A percentile compares a stretch with the other conserved stretches of the same genome.
Conservation (phyloP, 208 protist genomes). For the Trichomonas tenax region DNA sequence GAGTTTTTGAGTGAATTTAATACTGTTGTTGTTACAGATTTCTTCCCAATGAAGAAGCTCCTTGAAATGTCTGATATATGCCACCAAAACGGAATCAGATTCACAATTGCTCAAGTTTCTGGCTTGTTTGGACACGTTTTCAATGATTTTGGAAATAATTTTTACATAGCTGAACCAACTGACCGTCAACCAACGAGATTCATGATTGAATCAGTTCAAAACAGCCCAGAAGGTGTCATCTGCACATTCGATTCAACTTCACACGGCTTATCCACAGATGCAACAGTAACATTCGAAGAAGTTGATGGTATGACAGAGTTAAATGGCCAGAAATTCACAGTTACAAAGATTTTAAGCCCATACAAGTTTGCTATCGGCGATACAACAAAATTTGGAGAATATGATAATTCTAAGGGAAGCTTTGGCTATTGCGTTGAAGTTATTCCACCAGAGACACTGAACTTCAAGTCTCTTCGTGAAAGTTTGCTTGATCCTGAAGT, state of each 20-base stretch:
- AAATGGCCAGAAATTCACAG: slow-evolving; percentile 37
- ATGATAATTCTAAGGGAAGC: background rate
- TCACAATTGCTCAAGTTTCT: slow-evolving; percentile 30
- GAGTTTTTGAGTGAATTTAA: background rate
- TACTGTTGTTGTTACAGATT: background rate
- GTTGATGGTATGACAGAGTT: slow-evolving; percentile 58
- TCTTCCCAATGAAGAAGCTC: background rate
- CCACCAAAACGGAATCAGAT: slow-evolving; percentile 26
- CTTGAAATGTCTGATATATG: slow-evolving; percentile 35
- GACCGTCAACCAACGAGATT: slow-evolving; percentile 29
- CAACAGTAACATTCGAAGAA: slow-evolving; percentile 59
- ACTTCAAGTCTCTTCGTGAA: background rate
- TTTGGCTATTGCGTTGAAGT: background rate
- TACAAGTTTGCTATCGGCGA: slow-evolving; percentile 39
- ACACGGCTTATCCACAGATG: slow-evolving; percentile 54
- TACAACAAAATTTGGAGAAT: slow-evolving; percentile 25
- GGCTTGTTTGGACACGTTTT: slow-evolving; percentile 44
- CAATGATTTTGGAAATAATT: slow-evolving; percentile 40
- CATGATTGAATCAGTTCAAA: slow-evolving; percentile 30
- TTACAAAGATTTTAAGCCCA: slow-evolving; percentile 26
- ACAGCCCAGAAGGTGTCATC: slow-evolving; percentile 44
- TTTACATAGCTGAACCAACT: slow-evolving; percentile 33
- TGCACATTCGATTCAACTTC: slow-evolving; percentile 48
- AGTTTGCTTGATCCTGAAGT: background rate
- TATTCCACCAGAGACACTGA: background rate